These are phyloP conservation scores for Xylaria sp. DNA, from an alignment of 2,329 filamentous ascomycete genomes.

Conservation along the genomic window DNA sequence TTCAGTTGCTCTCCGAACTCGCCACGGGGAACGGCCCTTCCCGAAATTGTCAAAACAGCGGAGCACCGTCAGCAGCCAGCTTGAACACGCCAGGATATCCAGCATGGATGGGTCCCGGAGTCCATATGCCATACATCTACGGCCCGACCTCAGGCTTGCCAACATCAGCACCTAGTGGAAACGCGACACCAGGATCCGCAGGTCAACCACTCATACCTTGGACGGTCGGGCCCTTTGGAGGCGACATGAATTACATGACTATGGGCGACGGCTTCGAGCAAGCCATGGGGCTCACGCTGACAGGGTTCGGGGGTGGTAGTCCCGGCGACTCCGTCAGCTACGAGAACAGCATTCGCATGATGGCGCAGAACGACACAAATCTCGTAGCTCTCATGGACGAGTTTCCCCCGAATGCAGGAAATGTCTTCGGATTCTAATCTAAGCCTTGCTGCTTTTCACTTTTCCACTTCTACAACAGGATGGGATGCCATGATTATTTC, in stretches of 20 bases:
- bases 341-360: slow-evolving; percentile 44
- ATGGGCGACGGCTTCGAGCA: slow-evolving; percentile 56
- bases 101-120: slow-evolving; percentile 37
- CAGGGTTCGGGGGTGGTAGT: slow-evolving; percentile 49
- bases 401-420: slow-evolving; percentile 12
- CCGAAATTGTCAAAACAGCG: slow-evolving; percentile 34
- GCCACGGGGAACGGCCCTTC: slow-evolving; percentile 57
- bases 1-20: slow-evolving; percentile 67
- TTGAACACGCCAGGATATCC: slow-evolving; percentile 41
- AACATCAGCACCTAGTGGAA: slow-evolving; percentile 12
- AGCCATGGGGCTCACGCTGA: slow-evolving; percentile 57
- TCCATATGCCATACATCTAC: slow-evolving; percentile 53
- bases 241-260: slow-evolving; percentile 51
- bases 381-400: slow-evolving; percentile 37
- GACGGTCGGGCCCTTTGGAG: slow-evolving; percentile 44
- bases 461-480: background rate
- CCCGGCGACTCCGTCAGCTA: slow-evolving; percentile 40
- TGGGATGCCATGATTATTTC: background rate
- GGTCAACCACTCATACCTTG: slow-evolving; percentile 44
- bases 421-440: slow-evolving; percentile 16
- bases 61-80: slow-evolving; percentile 36
- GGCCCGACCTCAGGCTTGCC: slow-evolving; percentile 41
- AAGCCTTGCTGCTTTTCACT: background rate
- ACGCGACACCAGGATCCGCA: slow-evolving; percentile 6
- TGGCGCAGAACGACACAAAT: slow-evolving; percentile 42